phyloP scores from a whole-genome alignment of 257 asterid genomes.

The Solanum dulcamara region DNA sequence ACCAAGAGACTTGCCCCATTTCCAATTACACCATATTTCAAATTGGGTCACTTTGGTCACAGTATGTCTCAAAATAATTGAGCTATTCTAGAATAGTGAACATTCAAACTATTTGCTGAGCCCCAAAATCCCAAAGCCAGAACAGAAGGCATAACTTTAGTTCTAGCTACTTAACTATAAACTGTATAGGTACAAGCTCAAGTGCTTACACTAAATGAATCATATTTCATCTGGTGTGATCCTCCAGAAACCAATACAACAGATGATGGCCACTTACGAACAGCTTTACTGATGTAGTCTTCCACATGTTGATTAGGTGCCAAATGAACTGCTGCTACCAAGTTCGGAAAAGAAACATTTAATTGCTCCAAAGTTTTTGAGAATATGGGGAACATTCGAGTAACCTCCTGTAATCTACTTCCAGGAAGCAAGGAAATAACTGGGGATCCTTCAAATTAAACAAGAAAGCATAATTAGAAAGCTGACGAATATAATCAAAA shows the following conservation, averaged over 20 bases:
- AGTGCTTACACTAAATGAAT: conserved; percentile 63
- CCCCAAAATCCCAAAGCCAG: background rate
- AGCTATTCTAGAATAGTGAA: background rate
- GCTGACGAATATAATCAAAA: background rate
- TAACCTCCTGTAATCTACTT: conserved; percentile 92
- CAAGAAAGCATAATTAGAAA: background rate
- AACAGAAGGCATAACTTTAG: background rate
- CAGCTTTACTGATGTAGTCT: conserved; percentile 34
- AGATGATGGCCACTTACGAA: conserved; percentile 53
- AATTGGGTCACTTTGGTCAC: background rate
- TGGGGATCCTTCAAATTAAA: conserved; percentile 44
- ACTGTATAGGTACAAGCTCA: background rate
- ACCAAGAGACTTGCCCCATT: background rate
- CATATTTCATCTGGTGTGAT: conserved; percentile 43
- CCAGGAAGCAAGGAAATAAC: conserved; percentile 83
- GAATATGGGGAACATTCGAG: conserved; percentile 75
- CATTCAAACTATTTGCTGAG: background rate
- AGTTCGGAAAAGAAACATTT: conserved; percentile 27
- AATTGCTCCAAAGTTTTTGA: conserved; percentile 43
- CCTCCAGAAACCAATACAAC: conserved; percentile 56
- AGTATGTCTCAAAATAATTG: background rate
- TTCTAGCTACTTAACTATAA: background rate
- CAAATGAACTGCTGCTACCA: conserved; percentile 59
- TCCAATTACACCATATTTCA: background rate
- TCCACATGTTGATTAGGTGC: conserved; percentile 79